Conservation (phyloP, 2,329 filamentous ascomycete genomes). For the Fusarium globosum region DNA sequence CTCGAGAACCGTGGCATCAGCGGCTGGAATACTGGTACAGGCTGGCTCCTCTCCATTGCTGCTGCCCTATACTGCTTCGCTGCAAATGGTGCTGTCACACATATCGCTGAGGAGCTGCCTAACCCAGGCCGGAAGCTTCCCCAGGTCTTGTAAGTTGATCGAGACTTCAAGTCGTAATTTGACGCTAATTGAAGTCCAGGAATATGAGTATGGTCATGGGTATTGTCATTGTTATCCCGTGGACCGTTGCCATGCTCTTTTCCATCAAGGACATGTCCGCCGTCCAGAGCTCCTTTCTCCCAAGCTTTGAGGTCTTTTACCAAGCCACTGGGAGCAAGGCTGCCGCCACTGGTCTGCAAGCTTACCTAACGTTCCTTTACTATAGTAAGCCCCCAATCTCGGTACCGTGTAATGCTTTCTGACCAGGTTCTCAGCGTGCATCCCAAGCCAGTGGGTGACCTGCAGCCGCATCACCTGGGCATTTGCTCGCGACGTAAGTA, state of each 20-base stretch:
- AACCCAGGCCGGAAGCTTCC: background rate
- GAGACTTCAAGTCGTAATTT: accelerated
- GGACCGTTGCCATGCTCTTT: background rate
- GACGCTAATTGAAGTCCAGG: background rate
- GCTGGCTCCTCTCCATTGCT: background rate
- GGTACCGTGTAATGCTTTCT: background rate
- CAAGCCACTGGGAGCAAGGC: background rate
- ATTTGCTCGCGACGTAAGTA: background rate
- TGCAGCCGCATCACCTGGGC: background rate
- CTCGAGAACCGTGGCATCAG: background rate
- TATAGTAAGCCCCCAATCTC: background rate
- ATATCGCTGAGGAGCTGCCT: background rate
- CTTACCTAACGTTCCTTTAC: background rate
- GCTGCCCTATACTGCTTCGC: background rate
- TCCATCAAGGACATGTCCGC: background rate
- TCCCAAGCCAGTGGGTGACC: background rate
- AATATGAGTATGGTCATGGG: background rate
- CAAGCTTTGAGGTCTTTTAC: background rate
- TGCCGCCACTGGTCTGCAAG: background rate
- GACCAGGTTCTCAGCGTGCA: background rate
- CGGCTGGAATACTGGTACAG: background rate
- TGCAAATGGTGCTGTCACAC: background rate
- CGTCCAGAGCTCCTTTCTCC: background rate
- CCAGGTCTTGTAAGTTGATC: background rate
- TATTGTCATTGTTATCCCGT: background rate